phyloP scores from a whole-genome alignment of 164 flowering plant species.

The Houttuynia cordata region DNA sequence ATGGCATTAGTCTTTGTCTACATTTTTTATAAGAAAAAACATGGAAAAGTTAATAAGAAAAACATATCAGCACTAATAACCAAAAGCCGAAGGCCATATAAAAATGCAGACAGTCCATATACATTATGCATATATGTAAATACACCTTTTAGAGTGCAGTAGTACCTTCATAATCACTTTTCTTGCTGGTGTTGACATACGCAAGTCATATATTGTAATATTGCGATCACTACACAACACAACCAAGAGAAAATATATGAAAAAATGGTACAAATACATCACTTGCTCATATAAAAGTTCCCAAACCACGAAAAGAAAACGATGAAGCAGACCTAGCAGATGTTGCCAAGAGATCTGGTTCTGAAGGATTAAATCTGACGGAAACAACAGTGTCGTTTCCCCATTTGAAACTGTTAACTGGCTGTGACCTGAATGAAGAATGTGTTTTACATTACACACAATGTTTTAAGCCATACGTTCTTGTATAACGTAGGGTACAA shows the following conservation, averaged over 20 bases:
- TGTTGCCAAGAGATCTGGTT: slow-evolving; percentile 72
- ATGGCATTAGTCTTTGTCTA: slow-evolving; percentile 93
- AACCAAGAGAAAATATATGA: not conserved
- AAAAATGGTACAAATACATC: not conserved
- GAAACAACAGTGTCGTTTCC: slow-evolving; percentile 66
- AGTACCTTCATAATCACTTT: slow-evolving; percentile 77
- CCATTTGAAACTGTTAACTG: slow-evolving; percentile 72
- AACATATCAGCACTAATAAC: not conserved
- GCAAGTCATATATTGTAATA: slow-evolving; percentile 75
- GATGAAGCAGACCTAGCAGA: slow-evolving; percentile 51
- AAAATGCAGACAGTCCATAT: not conserved
- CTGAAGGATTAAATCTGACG: slow-evolving; percentile 86
- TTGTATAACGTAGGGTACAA: not conserved
- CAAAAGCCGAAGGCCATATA: not conserved
- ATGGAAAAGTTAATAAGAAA: not conserved
- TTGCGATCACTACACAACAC: slow-evolving; percentile 62
- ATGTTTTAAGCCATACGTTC: not conserved
- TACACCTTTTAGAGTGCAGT: not conserved
- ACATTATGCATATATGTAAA: not conserved
- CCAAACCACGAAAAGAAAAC: not conserved
- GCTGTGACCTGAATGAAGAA: slow-evolving; percentile 58
- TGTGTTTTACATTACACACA: slow-evolving; percentile 2
- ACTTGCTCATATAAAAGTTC: not conserved
- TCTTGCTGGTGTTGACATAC: slow-evolving; percentile 61
- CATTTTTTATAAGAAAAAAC: slow-evolving; percentile 5